Percentiles rank a stretch among this genome's conserved stretches.
These are phyloP conservation scores for Cicer arietinum DNA, from an alignment of 306 rosid species.

Conservation along the genomic window DNA sequence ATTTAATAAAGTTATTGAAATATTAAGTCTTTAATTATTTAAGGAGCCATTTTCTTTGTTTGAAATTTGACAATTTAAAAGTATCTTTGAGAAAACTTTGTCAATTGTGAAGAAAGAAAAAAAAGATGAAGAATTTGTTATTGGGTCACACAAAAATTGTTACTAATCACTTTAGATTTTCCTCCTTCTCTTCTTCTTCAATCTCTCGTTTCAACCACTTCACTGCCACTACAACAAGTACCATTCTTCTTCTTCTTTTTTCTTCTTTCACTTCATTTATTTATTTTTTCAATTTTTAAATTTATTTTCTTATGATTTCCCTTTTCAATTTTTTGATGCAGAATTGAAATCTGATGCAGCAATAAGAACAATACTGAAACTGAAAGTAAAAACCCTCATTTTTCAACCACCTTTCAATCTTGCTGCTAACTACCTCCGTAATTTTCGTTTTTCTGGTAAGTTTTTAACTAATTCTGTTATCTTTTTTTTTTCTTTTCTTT, in stretches of 20 bases:
- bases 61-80: too few relatives aligned
- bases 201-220: conserved; percentile 35
- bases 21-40: too few relatives aligned
- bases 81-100: neutral
- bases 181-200: conserved; percentile 27
- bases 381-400: conserved; percentile 37
- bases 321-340: conserved; percentile 19
- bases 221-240: neutral
- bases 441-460: conserved; percentile 51
- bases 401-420: conserved; percentile 28
- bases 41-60: too few relatives aligned
- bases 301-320: neutral
- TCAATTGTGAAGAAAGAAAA: neutral
- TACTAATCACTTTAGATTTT: conserved; percentile 7
- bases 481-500: neutral
- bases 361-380: conserved; percentile 34
- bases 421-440: conserved; percentile 43
- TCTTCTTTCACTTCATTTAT: neutral
- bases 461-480: neutral
- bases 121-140: conserved; percentile 8
- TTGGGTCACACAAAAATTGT: conserved; percentile 8
- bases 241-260: conserved; percentile 17
- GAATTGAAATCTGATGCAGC: conserved; percentile 46
- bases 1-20: too few relatives aligned
- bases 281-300: neutral